Evolutionary conservation across 2,329 filamentous ascomycete genomes (phyloP), one percentile per base, ranked within the genome.

Genomic region (Lecanicillium sp.): DNA sequence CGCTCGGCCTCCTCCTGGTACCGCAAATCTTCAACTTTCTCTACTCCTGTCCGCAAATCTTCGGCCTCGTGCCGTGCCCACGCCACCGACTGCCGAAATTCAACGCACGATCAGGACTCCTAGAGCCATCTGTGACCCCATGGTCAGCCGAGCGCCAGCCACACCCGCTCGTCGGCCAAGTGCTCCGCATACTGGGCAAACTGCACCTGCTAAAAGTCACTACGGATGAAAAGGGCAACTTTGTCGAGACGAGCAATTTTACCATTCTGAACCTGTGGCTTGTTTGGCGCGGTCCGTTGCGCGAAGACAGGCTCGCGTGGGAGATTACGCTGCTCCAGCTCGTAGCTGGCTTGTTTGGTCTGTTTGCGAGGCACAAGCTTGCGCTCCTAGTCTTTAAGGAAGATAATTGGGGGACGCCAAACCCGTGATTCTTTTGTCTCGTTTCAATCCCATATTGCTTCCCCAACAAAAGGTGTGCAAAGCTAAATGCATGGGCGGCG

Each of bases 11-110:
- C 36, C 72, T 98, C 8, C 83, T 98, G 49, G 72, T 95, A 29
- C 92, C 92, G 12, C 92, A 98, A 64, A 84, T 94, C 51, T 88
- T 94, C 74, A 98, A 98, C 68, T 96, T 96, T 57, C 56, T 90
- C 48, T 98, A 96, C 67, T 95, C 89, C 29, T 78, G 76, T 2
- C 92, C 92, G 5, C 92, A 98, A 58, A 72, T 98, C 35, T 95
- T 95, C 59, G 82, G 84, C 40, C 56, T 98, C 29, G 74, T 98
- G 36, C 89, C 89, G 13, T 98, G 92, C 57, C 92, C 92, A 22
- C 80, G 92, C 51, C 92, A 98, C 66, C 80, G 92, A 44, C 71
- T 98, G 30, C 92, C 92, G 15, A 79, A 76, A 42, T 95, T 95
- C 72, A 94, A 94, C 60, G 75, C 83, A 37, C 74, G 83, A 41